Percentiles rank a stretch among this genome's conserved stretches.
These are phyloP conservation scores for Acmispon strigosus DNA, from an alignment of 306 rosid genomes.

Conservation along the genomic window DNA sequence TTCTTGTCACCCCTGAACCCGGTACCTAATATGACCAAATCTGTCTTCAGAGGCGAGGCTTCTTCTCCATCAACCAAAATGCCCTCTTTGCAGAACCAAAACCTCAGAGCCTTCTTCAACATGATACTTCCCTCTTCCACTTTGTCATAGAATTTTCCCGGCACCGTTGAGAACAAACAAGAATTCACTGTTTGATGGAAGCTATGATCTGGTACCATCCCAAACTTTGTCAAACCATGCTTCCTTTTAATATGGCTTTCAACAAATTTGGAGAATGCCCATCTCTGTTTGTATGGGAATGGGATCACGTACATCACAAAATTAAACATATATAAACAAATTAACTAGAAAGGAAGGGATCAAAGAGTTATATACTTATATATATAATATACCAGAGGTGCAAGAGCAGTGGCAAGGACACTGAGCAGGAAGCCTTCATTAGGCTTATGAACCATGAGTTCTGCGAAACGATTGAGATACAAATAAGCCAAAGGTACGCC, in stretches of 20 bases:
- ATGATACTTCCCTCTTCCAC: constrained; percentile 63
- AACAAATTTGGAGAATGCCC: constrained; percentile 53
- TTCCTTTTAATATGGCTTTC: constrained; percentile 45
- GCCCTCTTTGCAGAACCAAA: constrained; percentile 48
- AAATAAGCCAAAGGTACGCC: constrained; percentile 48
- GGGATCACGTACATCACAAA: not conserved
- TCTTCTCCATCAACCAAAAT: constrained; percentile 41
- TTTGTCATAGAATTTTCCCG: constrained; percentile 47
- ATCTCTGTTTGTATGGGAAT: constrained; percentile 33
- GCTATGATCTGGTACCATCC: constrained; percentile 62
- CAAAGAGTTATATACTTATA: too few species aligned
- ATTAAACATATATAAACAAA: not conserved
- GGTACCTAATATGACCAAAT: constrained; percentile 59
- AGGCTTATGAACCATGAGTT: constrained; percentile 66
- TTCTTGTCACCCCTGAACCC: constrained; percentile 58
- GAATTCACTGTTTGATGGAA: constrained; percentile 42
- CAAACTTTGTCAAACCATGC: constrained; percentile 40
- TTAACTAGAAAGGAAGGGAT: not conserved
- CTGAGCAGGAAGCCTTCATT: constrained; percentile 41
- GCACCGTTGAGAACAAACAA: constrained; percentile 33
- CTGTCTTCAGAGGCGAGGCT: constrained; percentile 21
- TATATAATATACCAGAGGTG: constrained; percentile 64
- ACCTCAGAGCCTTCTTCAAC: constrained; percentile 38
- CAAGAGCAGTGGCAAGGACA: constrained; percentile 47
- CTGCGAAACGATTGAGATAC: constrained; percentile 60